phyloP scores from a whole-genome alignment of 345 rosid species.

The Trapa incisa region DNA sequence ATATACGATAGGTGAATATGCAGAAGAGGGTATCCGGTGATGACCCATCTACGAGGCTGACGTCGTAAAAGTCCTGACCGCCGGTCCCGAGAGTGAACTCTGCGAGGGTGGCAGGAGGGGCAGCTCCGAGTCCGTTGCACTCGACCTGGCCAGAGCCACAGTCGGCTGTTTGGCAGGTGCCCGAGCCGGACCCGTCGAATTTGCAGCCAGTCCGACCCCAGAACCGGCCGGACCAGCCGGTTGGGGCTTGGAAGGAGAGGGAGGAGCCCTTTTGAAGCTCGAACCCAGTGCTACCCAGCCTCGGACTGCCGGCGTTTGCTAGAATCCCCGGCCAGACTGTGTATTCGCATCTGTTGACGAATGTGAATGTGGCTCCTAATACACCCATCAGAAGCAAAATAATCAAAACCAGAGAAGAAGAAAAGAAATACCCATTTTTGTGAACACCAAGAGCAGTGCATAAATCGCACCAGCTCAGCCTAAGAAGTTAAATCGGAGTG shows the following conservation, averaged over 20 bases:
- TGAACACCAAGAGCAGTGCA: background rate
- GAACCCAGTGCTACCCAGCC: constrained; percentile 25
- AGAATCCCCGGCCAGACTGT: constrained; percentile 36
- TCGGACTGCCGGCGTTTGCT: constrained; percentile 21
- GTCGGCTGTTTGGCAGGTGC: constrained; percentile 50
- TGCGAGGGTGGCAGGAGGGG: constrained; percentile 75
- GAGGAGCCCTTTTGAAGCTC: constrained; percentile 20
- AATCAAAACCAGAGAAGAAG: background rate
- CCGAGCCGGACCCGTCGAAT: constrained; percentile 33
- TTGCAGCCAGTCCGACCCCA: constrained; percentile 30
- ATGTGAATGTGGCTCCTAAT: constrained; percentile 17
- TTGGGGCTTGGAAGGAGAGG: constrained; percentile 23
- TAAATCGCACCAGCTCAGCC: background rate
- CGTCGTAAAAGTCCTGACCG: constrained; percentile 84
- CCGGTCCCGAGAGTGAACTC: constrained; percentile 78
- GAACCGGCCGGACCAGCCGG: constrained; percentile 37
- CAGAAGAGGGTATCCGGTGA: too few species aligned
- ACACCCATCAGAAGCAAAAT: constrained; percentile 9
- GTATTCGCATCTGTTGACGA: constrained; percentile 27
- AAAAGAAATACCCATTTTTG: too few species aligned
- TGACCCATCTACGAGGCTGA: constrained; percentile 84
- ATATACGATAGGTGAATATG: background rate
- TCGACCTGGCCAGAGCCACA: constrained; percentile 66
- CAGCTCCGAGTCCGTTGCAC: constrained; percentile 66
- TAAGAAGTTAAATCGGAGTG: background rate